Evolutionary conservation across 2,329 filamentous ascomycete genomes (phyloP).

Genomic region (Trichoderma sp.): DNA sequence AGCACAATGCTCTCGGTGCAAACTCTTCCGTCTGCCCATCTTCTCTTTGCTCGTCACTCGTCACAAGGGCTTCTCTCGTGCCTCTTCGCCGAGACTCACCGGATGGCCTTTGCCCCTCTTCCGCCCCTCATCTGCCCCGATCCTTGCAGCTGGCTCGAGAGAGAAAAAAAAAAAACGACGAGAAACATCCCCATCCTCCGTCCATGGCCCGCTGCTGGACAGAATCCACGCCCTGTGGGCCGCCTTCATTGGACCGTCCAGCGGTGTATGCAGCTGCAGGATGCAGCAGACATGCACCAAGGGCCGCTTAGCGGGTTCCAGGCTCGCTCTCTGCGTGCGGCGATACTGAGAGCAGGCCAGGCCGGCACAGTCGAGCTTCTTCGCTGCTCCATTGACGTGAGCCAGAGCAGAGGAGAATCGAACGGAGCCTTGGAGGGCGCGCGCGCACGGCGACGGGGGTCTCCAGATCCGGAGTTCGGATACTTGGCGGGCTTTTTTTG

Average conservation of each 20-base stretch:
- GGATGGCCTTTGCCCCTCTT: conserved; percentile 23
- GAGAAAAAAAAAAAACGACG: too few species aligned
- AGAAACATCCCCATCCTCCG: neutral
- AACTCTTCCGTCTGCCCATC: conserved; percentile 4
- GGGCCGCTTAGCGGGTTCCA: conserved; percentile 24
- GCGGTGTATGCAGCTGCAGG: conserved; percentile 25
- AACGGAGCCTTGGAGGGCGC: conserved; percentile 9
- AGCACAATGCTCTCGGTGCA: neutral
- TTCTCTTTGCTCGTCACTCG: neutral
- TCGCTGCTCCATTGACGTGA: neutral
- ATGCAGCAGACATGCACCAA: conserved; percentile 24
- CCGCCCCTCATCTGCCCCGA: conserved; percentile 21
- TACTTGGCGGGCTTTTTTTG: conserved; percentile 5
- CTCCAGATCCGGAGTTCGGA: conserved; percentile 20
- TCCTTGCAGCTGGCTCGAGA: conserved; percentile 22
- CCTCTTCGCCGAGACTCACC: conserved; percentile 25
- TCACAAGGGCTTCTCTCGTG: neutral
- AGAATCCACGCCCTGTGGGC: conserved; percentile 21
- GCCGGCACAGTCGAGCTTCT: conserved; percentile 1
- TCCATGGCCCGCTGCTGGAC: conserved; percentile 17
- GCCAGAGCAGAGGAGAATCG: neutral
- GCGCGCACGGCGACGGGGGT: conserved; percentile 3
- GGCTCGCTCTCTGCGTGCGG: conserved; percentile 23
- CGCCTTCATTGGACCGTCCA: conserved; percentile 16
- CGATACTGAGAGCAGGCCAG: conserved; percentile 18